Evolutionary conservation across 768 basidiomycete genomes (phyloP).

Genomic region (Lentinus tigrinus): DNA sequence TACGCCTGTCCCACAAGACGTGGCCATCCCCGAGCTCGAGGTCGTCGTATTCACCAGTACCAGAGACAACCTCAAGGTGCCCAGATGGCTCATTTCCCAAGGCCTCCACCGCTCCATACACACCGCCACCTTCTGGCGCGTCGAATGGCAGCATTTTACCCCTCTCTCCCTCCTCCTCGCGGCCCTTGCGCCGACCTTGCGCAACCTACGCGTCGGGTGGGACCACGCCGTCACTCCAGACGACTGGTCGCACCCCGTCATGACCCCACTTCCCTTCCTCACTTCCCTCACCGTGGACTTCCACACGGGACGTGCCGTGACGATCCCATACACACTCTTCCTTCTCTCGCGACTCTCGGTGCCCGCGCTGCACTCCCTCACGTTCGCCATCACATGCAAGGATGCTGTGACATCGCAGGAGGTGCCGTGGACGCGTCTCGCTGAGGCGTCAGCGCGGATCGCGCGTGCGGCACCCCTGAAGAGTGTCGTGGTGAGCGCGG

Average conservation of each 20-base stretch:
- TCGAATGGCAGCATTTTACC: constrained; percentile 1
- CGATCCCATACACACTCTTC: constrained; percentile 8
- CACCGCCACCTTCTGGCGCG: constrained; percentile 7
- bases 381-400: constrained; percentile 7
- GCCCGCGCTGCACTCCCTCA: constrained; percentile 11
- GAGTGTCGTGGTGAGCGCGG: constrained; percentile 5
- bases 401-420: constrained; percentile 1
- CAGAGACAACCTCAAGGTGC: constrained; percentile 14
- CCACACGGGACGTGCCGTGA: constrained; percentile 7
- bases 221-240: constrained; percentile 1
- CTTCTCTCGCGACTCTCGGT: constrained; percentile 7
- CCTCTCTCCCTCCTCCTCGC: neutral
- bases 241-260: neutral
- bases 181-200: constrained; percentile 7
- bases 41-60: constrained; percentile 8
- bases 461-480: neutral
- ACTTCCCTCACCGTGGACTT: constrained; percentile 12
- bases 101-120: constrained; percentile 3
- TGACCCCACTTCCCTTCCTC: constrained; percentile 4
- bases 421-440: constrained; percentile 8
- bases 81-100: constrained; percentile 8
- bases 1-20: neutral
- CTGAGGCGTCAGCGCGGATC: constrained; percentile 2
- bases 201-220: constrained; percentile 6
- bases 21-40: neutral